Conservation (phyloP, 202 grass and related monocot species). For the Carex arenaria region DNA sequence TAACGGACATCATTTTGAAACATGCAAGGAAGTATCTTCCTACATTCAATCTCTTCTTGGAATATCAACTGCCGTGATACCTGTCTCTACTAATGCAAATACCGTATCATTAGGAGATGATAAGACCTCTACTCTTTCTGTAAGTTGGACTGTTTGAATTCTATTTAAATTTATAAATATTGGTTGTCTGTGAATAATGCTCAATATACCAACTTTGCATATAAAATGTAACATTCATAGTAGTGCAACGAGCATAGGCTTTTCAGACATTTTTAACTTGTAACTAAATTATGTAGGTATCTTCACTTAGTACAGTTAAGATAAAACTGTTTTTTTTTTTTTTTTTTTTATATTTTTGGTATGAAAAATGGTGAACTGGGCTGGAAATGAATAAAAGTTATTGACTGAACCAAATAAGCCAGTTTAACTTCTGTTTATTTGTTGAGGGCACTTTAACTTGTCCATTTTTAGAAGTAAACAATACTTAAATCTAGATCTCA, state of each 20-base stretch:
- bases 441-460: not conserved
- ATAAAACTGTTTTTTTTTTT: not conserved
- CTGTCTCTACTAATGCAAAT: conserved; percentile 33
- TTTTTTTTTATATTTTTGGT: not conserved
- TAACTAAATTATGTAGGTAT: not conserved
- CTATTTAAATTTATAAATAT: conserved; percentile 18
- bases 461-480: not conserved
- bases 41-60: conserved; percentile 90
- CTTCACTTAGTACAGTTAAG: not conserved
- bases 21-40: conserved; percentile 76
- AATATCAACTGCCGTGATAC: conserved; percentile 41
- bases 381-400: not conserved
- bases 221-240: not conserved
- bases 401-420: not conserved
- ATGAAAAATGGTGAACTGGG: not conserved
- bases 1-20: conserved; percentile 61
- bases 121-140: conserved; percentile 35
- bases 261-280: not conserved
- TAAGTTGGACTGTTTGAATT: conserved; percentile 46
- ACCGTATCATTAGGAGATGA: conserved; percentile 11
- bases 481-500: not conserved
- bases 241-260: not conserved
- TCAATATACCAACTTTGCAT: not conserved
- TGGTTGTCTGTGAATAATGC: not conserved
- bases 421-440: not conserved